Percentiles rank a stretch among this genome's conserved stretches.
These are phyloP conservation scores for Picea glauca DNA, from an alignment of 75 land plant species.

Conservation along the genomic window DNA sequence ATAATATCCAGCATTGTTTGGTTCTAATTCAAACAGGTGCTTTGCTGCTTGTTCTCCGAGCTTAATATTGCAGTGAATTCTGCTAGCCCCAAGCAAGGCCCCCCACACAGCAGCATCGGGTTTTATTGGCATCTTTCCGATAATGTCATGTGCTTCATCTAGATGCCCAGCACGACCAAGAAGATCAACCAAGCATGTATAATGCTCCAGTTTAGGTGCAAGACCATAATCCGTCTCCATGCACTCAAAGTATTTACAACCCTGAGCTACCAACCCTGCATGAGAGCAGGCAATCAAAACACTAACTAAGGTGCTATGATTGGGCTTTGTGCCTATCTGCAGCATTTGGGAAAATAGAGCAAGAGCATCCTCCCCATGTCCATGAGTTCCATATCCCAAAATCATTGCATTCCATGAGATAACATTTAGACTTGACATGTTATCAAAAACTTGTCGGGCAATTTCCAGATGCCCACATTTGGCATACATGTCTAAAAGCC, in stretches of 20 bases:
- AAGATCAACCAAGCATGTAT: neutral
- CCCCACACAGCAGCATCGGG: neutral
- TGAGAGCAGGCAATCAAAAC: constrained; percentile 13
- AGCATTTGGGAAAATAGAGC: constrained; percentile 40
- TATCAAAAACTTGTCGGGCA: constrained; percentile 28
- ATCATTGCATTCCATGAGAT: constrained; percentile 54
- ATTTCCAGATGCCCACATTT: constrained; percentile 27
- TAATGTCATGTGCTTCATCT: neutral
- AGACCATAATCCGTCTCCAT: neutral
- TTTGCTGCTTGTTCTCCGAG: neutral
- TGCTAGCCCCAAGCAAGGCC: neutral
- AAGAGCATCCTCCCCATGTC: constrained; percentile 36
- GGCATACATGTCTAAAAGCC: constrained; percentile 45
- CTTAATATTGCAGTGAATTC: neutral
- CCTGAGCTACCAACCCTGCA: neutral
- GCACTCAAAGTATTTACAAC: neutral
- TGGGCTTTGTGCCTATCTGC: constrained; percentile 13
- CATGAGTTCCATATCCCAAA: constrained; percentile 34
- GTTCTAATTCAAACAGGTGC: neutral
- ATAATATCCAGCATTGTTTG: neutral
- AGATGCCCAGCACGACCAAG: neutral
- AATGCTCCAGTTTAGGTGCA: neutral
- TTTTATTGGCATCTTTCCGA: neutral
- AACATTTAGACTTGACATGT: constrained; percentile 30
- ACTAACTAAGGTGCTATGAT: constrained; percentile 1